Evolutionary conservation across 139 green algal species (phyloP).

Genomic region (Pedinophyceae sp.): DNA sequence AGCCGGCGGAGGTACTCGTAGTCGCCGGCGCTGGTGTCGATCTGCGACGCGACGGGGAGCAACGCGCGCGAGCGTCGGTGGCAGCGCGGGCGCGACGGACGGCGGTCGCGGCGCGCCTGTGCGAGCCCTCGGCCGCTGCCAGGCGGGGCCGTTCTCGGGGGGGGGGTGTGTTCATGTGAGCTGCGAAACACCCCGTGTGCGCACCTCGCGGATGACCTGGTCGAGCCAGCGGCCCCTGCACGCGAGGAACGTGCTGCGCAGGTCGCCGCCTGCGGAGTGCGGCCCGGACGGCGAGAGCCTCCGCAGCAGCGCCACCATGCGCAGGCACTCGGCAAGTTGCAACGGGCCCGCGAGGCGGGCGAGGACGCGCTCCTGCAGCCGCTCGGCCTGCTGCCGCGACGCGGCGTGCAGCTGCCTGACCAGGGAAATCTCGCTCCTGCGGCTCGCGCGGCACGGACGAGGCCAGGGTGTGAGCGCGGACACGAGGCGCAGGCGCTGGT

Average conservation of each 20-base stretch:
- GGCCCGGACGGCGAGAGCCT: slow-evolving; percentile 68
- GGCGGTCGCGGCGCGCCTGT: neutral
- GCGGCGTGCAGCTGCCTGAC: slow-evolving; percentile 51
- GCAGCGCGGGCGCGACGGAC: neutral
- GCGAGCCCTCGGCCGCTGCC: neutral
- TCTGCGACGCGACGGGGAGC: neutral
- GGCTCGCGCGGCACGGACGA: slow-evolving; percentile 34
- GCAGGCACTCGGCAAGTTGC: slow-evolving; percentile 82
- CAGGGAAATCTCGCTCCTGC: slow-evolving; percentile 51
- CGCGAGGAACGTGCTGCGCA: slow-evolving; percentile 70
- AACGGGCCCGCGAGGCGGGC: slow-evolving; percentile 49
- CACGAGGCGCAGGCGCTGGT: slow-evolving; percentile 18
- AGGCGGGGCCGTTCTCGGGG: slow-evolving; percentile 39
- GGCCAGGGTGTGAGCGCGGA: neutral
- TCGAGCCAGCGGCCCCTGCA: slow-evolving; percentile 33
- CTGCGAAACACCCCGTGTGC: slow-evolving; percentile 49
- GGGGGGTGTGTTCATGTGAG: slow-evolving; percentile 53
- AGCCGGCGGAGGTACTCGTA: slow-evolving; percentile 70
- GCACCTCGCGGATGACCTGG: no score
- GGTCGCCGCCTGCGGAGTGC: slow-evolving; percentile 29
- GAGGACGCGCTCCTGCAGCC: slow-evolving; percentile 75
- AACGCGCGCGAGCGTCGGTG: neutral
- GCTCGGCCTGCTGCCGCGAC: slow-evolving; percentile 26
- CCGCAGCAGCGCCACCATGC: slow-evolving; percentile 81
- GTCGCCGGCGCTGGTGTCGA: neutral